Base-by-base conservation (phyloP, 2,329 filamentous ascomycete genomes). In the Pezicula carpinea region DNA sequence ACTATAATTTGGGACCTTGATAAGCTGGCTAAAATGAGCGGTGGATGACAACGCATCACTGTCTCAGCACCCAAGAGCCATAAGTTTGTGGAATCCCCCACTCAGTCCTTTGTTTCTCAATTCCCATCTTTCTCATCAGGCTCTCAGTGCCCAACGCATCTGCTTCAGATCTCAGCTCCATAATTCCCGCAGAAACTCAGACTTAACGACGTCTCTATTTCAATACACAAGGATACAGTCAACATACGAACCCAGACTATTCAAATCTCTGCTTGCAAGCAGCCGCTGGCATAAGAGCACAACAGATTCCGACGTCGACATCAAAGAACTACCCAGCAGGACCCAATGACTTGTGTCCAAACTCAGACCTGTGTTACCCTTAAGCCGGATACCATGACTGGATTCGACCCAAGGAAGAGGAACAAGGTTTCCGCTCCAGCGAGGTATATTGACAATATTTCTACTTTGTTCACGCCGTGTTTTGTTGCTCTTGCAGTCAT, bases 261-360 rank as follows among this genome's bases (percentile, higher is more conserved):
- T n/a, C n/a, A n/a, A n/a, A n/a, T 18, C 15, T 21, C 17, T 19
- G n/a, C 13, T 19, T 19, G 22, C 38, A 23, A 19, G 21, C 38
- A 10, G 38, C 38, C 38, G 38, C 19, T 40, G 38, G 38, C 38
- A 40, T 40, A 40, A 40, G 19, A 13, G 13, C 3, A 23, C 19
- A 23, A 40, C 38, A 26, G 15, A 29, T 29, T 29, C 26, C 38
- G n/a, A 26, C 38, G 4, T 40, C 38, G 38, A 40, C 38, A 40
- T 23, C 22, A 22, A n/a, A 14, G 26, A 22, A 40, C 19, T 23
- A 3, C 22, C 36, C 42, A 23, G 11, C 22, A 40, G 38, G 38
- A 40, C 43, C 55, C 51, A 57, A 64, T 63, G 60, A 62, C 50
- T 58, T 60, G 57, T 55, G 55, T 59, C 50, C 54, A 61, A 56